Percentiles rank a stretch among this genome's conserved stretches.
phyloP scores from a whole-genome alignment of 2,329 filamentous ascomycete genomes.

The Alternaria gansuensis region DNA sequence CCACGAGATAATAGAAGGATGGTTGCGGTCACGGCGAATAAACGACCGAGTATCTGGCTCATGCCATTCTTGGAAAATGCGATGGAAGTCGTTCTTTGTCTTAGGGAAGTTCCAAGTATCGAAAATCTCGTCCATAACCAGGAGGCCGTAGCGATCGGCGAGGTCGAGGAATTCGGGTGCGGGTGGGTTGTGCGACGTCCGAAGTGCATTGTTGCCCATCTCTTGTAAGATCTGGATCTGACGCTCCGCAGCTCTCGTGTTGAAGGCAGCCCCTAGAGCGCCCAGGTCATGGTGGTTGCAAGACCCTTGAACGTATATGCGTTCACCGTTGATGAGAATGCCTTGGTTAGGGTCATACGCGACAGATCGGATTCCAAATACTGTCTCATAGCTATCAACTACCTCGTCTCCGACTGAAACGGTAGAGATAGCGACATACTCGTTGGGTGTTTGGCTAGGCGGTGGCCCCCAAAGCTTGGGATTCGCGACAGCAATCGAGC shows the following conservation, averaged over 20 bases:
- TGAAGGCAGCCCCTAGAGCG: constrained; percentile 62
- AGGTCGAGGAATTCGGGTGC: constrained; percentile 62
- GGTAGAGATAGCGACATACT: constrained; percentile 60
- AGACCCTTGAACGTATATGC: constrained; percentile 58
- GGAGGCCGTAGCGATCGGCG: constrained; percentile 60
- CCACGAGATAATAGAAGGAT: constrained; percentile 63
- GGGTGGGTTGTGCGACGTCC: constrained; percentile 65
- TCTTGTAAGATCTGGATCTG: constrained; percentile 62
- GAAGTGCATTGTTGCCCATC: constrained; percentile 62
- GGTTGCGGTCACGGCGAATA: constrained; percentile 64
- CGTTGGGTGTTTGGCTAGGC: constrained; percentile 58
- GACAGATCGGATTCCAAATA: constrained; percentile 61
- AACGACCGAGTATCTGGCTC: constrained; percentile 63
- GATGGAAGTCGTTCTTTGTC: constrained; percentile 60
- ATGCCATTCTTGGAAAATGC: constrained; percentile 64
- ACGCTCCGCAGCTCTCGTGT: constrained; percentile 59
- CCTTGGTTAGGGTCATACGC: constrained; percentile 55
- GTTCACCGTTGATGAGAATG: constrained; percentile 59
- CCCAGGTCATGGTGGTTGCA: constrained; percentile 64
- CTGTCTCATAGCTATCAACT: constrained; percentile 60
- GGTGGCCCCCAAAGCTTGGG: constrained; percentile 62
- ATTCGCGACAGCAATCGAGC: constrained; percentile 48
- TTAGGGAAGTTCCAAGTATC: constrained; percentile 62
- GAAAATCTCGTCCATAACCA: constrained; percentile 65
- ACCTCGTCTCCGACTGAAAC: constrained; percentile 36